phyloP scores from a whole-genome alignment of 2,329 filamentous ascomycete species.

The Alternaria burnsii region DNA sequence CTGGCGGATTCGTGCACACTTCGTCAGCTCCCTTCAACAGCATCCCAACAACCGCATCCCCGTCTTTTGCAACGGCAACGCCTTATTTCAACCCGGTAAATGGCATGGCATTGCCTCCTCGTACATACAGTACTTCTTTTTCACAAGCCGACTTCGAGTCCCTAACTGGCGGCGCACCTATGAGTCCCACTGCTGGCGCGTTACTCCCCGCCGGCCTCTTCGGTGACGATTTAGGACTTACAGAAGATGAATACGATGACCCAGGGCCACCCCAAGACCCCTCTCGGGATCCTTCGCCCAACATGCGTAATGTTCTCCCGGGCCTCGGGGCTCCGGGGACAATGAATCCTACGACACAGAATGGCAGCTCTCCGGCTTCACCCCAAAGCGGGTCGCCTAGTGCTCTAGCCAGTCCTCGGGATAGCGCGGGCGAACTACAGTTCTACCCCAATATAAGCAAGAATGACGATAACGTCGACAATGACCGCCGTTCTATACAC shows the following conservation, averaged over 20 bases:
- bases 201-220: constrained; percentile 75
- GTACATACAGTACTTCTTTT: constrained; percentile 46
- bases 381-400: constrained; percentile 55
- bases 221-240: constrained; percentile 68
- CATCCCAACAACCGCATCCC: constrained; percentile 58
- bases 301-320: constrained; percentile 46
- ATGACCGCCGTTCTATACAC: constrained; percentile 57
- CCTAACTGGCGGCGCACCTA: constrained; percentile 70
- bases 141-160: constrained; percentile 70
- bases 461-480: constrained; percentile 54
- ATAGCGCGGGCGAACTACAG: constrained; percentile 55
- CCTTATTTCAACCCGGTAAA: constrained; percentile 67
- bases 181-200: constrained; percentile 79
- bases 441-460: constrained; percentile 41
- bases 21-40: constrained; percentile 58
- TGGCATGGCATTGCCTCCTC: constrained; percentile 64
- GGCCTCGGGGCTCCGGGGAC: constrained; percentile 55
- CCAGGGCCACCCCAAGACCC: constrained; percentile 33
- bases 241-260: constrained; percentile 45
- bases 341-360: constrained; percentile 39
- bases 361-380: constrained; percentile 56
- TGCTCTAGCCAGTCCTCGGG: constrained; percentile 58
- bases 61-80: constrained; percentile 60
- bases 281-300: constrained; percentile 40
- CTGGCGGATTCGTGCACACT: constrained; percentile 46